A percentile compares a stretch with the other conserved stretches of the same genome.
Conservation (phyloP, 176 grass and related monocot species). For the Phoenix roebelenii region DNA sequence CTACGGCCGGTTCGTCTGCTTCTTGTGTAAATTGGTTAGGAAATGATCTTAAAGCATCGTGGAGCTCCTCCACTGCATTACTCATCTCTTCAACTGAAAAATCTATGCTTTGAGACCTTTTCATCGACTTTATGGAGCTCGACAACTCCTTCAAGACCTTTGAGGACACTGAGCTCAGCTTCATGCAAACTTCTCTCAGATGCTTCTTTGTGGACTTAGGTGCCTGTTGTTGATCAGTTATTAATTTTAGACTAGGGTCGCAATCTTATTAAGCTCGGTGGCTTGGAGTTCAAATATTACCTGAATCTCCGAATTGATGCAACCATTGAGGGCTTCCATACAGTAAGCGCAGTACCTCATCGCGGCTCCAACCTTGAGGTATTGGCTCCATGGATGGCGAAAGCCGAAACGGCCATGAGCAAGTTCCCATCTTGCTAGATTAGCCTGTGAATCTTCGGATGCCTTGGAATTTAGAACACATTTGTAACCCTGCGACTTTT, state of each 20-base stretch:
- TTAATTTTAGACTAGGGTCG: too few relatives aligned
- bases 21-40: not conserved
- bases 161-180: slow-evolving; percentile 4
- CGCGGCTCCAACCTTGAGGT: slow-evolving; percentile 56
- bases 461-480: slow-evolving; percentile 87
- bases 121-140: slow-evolving; percentile 4
- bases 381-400: slow-evolving; percentile 74
- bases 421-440: slow-evolving; percentile 90
- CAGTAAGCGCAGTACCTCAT: slow-evolving; percentile 87
- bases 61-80: slow-evolving; percentile 6
- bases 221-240: slow-evolving; percentile 1
- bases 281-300: not conserved
- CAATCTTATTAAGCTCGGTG: too few relatives aligned
- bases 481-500: slow-evolving; percentile 54
- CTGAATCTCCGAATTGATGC: slow-evolving; percentile 42
- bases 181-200: not conserved
- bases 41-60: slow-evolving; percentile 1
- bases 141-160: slow-evolving; percentile 14
- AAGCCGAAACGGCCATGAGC: slow-evolving; percentile 62
- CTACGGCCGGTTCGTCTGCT: too few relatives aligned
- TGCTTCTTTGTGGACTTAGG: slow-evolving; percentile 7
- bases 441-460: slow-evolving; percentile 76
- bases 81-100: not conserved
- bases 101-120: not conserved
- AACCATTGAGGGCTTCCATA: slow-evolving; percentile 59